Base-by-base conservation (phyloP, 1,284 basidiomycete genomes). In the Heterobasidion annosum region DNA sequence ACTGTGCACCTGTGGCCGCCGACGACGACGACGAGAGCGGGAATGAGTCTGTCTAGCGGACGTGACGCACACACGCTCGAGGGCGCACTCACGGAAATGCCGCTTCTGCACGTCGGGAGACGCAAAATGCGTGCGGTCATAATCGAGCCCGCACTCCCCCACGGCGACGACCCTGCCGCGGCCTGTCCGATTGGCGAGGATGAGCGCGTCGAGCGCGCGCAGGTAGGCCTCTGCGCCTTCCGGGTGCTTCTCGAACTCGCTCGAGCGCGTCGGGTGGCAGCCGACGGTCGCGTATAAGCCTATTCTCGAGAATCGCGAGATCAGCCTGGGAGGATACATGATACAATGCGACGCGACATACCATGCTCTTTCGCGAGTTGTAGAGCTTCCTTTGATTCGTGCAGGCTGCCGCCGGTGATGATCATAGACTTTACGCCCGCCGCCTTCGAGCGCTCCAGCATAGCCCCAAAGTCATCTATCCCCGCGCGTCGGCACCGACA, bases 141-240 rank as follows among this genome's bases (percentile, higher is more conserved):
- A 94, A 67, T 96, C 93, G 40, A 95, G 70, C 9, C 93, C 93
- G 61, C 92, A 91, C 70, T 95, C 93, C 15, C 93, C 93, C 1
- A 95, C 70, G 0, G 90, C 89, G 8, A 92, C 83, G 15, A 83
- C 81, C 51, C 83, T 73, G 33, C 81, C 82, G 56, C 68, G 72
- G 1, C 81, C 80, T 6, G 71, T 72, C 13, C 82, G 65, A 68
- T 87, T 77, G n/a, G 67, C 61, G 15, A 65, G 66, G 25, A 92
- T 78, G 1, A 91, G 62, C 12, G 72, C 64, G 57, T 83, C 81
- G 18, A 93, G 69, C 10, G 76, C 80, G 12, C 70, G 58, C 7
- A 93, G 67, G 64, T 93, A 95, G 2, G 72, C 83, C 0, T 78
- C 76, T 1, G 81, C 77, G 0, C 89, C 86, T 7, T 71, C 77